Percentiles rank a stretch among this genome's conserved stretches.
Evolutionary conservation across 257 asterid genomes (phyloP).

Genomic region (Paraleonurus japonicus): DNA sequence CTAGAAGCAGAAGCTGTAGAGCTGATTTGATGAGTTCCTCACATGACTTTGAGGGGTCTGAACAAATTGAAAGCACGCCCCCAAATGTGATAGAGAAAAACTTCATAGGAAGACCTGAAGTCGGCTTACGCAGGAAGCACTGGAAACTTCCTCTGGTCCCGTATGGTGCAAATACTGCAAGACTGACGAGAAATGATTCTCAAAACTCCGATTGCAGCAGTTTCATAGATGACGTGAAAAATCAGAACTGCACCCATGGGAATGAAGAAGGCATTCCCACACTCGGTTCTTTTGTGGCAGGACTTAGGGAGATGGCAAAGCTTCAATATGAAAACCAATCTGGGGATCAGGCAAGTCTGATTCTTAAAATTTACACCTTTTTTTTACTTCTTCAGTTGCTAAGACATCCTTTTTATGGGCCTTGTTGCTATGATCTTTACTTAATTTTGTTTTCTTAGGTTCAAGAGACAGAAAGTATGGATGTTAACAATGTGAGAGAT

Average conservation of each 20-base stretch:
- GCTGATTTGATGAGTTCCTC: constrained; percentile 50
- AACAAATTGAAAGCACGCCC: constrained; percentile 67
- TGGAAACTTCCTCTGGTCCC: constrained; percentile 70
- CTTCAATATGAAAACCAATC: constrained; percentile 49
- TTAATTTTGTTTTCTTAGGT: constrained; percentile 22
- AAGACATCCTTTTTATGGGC: neutral
- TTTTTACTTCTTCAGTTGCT: neutral
- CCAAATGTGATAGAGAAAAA: constrained; percentile 55
- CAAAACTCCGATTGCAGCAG: constrained; percentile 64
- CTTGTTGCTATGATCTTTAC: neutral
- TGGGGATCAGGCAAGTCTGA: constrained; percentile 51
- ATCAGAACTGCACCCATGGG: constrained; percentile 41
- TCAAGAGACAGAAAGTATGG: constrained; percentile 29
- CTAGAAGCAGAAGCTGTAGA: constrained; percentile 68
- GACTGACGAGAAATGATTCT: constrained; percentile 61
- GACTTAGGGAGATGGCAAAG: constrained; percentile 85
- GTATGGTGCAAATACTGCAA: constrained; percentile 44
- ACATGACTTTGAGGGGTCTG: constrained; percentile 43
- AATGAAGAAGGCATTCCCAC: constrained; percentile 82
- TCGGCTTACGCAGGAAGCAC: constrained; percentile 48
- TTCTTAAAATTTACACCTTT: neutral
- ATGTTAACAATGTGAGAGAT: constrained; percentile 29
- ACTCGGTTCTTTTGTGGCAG: constrained; percentile 89
- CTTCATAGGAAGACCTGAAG: constrained; percentile 70
- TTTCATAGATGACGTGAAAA: constrained; percentile 52